A percentile compares a stretch with the other conserved stretches of the same genome.
phyloP scores from a whole-genome alignment of 2,329 filamentous ascomycete species.

The Cladophialophora psammophila region DNA sequence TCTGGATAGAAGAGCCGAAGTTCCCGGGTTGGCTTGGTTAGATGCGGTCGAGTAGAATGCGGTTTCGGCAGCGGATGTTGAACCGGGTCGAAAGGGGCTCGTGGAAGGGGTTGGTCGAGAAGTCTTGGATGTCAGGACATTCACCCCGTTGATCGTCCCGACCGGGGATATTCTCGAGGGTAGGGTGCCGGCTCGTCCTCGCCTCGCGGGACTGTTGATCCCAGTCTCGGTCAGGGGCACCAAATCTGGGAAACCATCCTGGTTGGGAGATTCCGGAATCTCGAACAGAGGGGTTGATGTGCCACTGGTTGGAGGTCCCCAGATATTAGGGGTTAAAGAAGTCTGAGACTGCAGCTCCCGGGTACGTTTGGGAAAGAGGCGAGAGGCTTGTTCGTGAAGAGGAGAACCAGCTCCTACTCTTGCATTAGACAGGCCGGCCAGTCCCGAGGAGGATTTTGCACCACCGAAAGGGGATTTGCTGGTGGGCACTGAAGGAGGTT shows the following conservation, averaged over 20 bases:
- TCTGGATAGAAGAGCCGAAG: constrained; percentile 79
- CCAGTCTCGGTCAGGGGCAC: constrained; percentile 72
- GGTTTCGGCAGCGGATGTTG: constrained; percentile 46
- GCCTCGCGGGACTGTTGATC: constrained; percentile 71
- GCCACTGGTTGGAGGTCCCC: constrained; percentile 95
- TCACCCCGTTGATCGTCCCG: constrained; percentile 65
- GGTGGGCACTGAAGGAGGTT: constrained; percentile 31
- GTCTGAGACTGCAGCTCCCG: constrained; percentile 97
- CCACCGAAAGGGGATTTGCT: constrained; percentile 39
- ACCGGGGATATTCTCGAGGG: constrained; percentile 90
- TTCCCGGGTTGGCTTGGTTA: constrained; percentile 60
- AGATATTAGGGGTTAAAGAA: constrained; percentile 78
- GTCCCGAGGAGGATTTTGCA: constrained; percentile 36
- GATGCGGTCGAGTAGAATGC: constrained; percentile 48
- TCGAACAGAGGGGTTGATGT: constrained; percentile 96
- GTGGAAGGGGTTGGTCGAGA: constrained; percentile 85
- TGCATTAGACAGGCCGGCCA: constrained; percentile 59
- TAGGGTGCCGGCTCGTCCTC: constrained; percentile 92
- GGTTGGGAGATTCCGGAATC: constrained; percentile 93
- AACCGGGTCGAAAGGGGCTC: constrained; percentile 79
- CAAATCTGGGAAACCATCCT: constrained; percentile 92
- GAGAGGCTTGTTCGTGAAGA: constrained; percentile 83
- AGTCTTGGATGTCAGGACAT: constrained; percentile 73
- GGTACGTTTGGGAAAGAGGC: constrained; percentile 93
- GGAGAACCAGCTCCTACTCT: constrained; percentile 93